A percentile compares a stretch with the other conserved stretches of the same genome.
Evolutionary conservation across 495 filamentous ascomycete genomes (phyloP).

Genomic region (Geopyxis carbonaria): DNA sequence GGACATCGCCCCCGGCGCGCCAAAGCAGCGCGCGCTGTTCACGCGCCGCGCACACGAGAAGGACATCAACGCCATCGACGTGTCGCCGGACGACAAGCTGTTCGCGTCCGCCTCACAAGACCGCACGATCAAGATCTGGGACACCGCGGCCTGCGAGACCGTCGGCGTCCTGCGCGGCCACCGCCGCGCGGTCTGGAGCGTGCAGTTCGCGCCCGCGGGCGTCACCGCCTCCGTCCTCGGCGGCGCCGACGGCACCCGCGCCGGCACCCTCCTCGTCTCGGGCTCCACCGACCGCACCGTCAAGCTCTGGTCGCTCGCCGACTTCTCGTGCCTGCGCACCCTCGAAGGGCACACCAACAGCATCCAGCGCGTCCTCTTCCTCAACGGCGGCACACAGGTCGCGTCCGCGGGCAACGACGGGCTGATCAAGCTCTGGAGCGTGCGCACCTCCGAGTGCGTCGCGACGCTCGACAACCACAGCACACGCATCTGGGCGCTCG

Average conservation of each 20-base stretch:
- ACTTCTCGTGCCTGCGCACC: slow-evolving; percentile 83
- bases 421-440: slow-evolving; percentile 93
- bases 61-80: slow-evolving; percentile 89
- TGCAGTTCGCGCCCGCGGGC: slow-evolving; percentile 64
- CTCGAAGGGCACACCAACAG: slow-evolving; percentile 94
- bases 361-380: slow-evolving; percentile 84
- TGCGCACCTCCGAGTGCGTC: slow-evolving; percentile 56
- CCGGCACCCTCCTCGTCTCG: slow-evolving; percentile 64
- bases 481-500: slow-evolving; percentile 42
- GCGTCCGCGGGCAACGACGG: slow-evolving; percentile 86
- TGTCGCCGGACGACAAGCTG: slow-evolving; percentile 47
- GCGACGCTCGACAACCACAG: slow-evolving; percentile 89
- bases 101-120: slow-evolving; percentile 96
- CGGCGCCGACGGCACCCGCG: slow-evolving; percentile 44
- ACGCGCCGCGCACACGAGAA: slow-evolving; percentile 95
- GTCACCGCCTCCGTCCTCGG: slow-evolving; percentile 51
- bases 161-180: slow-evolving; percentile 83
- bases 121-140: slow-evolving; percentile 92
- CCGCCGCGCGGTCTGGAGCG: slow-evolving; percentile 85
- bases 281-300: slow-evolving; percentile 90
- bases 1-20: slow-evolving; percentile 41
- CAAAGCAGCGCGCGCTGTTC: slow-evolving; percentile 44
- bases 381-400: slow-evolving; percentile 46
- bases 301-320: slow-evolving; percentile 82
- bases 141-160: slow-evolving; percentile 66